Conservation (phyloP, 805 yeast species). For the Candida ficus region DNA sequence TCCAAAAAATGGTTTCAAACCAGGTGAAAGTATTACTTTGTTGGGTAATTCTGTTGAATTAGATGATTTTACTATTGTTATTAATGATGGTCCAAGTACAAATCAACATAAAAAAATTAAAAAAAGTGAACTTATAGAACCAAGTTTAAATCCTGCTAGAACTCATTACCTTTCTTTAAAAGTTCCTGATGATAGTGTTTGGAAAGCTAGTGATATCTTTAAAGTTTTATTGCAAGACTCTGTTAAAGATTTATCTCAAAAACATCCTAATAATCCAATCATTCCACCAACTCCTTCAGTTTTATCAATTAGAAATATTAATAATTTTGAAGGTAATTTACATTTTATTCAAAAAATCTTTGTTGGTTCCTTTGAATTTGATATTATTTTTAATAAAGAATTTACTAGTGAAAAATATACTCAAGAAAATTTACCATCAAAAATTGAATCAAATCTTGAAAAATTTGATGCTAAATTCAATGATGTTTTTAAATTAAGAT, state of each 20-base stretch:
- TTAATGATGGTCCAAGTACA: slow-evolving; percentile 50
- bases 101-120: slow-evolving; percentile 37
- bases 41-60: slow-evolving; percentile 58
- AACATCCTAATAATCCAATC: slow-evolving; percentile 18
- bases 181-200: slow-evolving; percentile 65
- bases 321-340: slow-evolving; percentile 63
- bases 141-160: slow-evolving; percentile 49
- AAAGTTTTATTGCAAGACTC: slow-evolving; percentile 66
- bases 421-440: slow-evolving; percentile 21
- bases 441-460: slow-evolving; percentile 16
- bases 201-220: slow-evolving; percentile 79
- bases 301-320: slow-evolving; percentile 53
- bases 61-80: slow-evolving; percentile 55
- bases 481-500: slow-evolving; percentile 41
- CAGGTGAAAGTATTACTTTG: slow-evolving; percentile 35
- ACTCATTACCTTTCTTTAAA: slow-evolving; percentile 64
- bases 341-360: slow-evolving; percentile 77
- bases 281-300: slow-evolving; percentile 36
- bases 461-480: slow-evolving; percentile 50
- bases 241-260: slow-evolving; percentile 38
- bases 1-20: slow-evolving; percentile 22
- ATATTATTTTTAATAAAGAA: slow-evolving; percentile 52
- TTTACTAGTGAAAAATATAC: slow-evolving; percentile 36
- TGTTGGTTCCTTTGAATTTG: slow-evolving; percentile 71
- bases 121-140: slow-evolving; percentile 27